Base-by-base conservation (phyloP, 192 early-diverging fungal genomes). In the Pilaira anomala region DNA sequence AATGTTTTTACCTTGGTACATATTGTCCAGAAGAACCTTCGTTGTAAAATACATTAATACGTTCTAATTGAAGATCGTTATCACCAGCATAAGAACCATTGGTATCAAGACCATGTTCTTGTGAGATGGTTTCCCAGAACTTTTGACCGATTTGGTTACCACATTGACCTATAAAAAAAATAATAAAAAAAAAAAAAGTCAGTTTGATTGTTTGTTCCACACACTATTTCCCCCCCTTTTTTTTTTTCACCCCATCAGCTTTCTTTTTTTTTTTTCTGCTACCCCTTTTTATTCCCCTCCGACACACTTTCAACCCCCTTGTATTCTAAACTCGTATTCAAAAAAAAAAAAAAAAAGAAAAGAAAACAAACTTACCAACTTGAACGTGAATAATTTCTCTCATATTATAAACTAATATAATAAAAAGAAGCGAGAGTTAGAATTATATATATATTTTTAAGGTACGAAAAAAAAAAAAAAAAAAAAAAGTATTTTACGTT, bases 41-140 rank as follows among this genome's bases (percentile, higher is more conserved):
- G 67, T 85, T 88, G 67, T 86, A 93, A 79, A 91, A 93, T 48
- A 93, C 91, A 61, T 91, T 87, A 67, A 90, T 85, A 54, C 90
- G 89, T 76, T 89, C 89, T 29, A 90, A 81, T 69, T 92, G 91
- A 28, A 82, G 70, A 48, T 79, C 78, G 61, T 86, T 84, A 44
- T 83, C 76, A 33, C 89, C 77, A 61, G 65, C 73, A 67, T 84
- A 83, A 48, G 72, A 62, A 75, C 89, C 89, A 16, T 79, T 65
- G 24, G 68, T 13, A 78, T 86, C 82, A 61, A 91, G 83, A 41
- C 91, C 90, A 66, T 94, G 91, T 73, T 94, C 92, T 42, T 85
- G 85, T 62, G 81, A 75, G 61, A 94, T 91, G 44, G 82, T 83
- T 68, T 94, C 92, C 91, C 93, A 94, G 76, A 94, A 94, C 54